Evolutionary conservation across 2,329 filamentous ascomycete genomes (phyloP), one percentile per base, ranked within the genome.

Genomic region (Arachnomyces sp.): DNA sequence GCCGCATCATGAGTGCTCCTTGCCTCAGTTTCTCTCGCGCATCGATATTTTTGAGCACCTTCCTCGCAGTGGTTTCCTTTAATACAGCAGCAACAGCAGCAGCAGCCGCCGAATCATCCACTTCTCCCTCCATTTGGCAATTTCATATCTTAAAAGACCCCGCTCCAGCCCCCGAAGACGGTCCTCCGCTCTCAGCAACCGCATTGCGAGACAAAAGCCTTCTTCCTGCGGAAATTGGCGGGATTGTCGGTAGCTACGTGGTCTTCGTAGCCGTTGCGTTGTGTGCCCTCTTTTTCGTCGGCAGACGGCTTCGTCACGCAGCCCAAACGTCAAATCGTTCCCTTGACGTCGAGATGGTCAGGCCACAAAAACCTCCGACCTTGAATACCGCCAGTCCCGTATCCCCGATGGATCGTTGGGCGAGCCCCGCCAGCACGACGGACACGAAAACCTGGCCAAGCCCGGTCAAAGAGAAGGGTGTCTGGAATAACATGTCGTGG

Each of bases 231-330:
- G 83, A 95, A 62, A 81, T 95, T 51, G 83, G 84, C 48, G 86
- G 82, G 50, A 84, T 96, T 44, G 74, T 90, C 44, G 87, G 82
- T 45, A 82, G 85, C 44, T 95, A 95, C 77, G 73, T 89, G 43
- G 62, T 86, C 45, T 85, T 80, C 28, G 73, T 93, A 56, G 72
- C 87, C 54, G 63, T 92, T 53, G 78, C 92, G 53, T 81, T 86
- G 52, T 69, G 78, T 28, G 67, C 77, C 34, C 68, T 88, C 6
- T 68, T 87, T 31, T 60, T 75, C 15, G 70, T 87, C 60, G 61
- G 79, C 61, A 59, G 76, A 71, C 60, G 74, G 70, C 55, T 73
- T 55, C 61, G 72, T 63, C 50, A 65, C 52, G 60, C 68, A 63
- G 66, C 69, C 48, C 62, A 75, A 58, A 58, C 73, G 54, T 73